Percentiles rank a stretch among this genome's conserved stretches.
Evolutionary conservation across 2,329 filamentous ascomycete species (phyloP).

Genomic region (Exophiala xenobiotica): DNA sequence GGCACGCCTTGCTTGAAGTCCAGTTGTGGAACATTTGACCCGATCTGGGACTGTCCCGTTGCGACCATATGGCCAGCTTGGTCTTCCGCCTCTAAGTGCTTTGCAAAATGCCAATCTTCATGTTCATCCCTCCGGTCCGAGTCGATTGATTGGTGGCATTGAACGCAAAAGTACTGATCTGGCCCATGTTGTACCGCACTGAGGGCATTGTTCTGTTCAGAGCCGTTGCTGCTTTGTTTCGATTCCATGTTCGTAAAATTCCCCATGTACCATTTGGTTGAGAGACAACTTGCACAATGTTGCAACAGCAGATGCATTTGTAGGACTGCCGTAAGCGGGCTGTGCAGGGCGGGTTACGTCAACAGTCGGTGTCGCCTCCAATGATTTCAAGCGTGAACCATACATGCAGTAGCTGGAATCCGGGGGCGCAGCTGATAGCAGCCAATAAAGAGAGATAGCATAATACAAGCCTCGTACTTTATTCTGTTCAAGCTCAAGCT

Average conservation of each 20-base stretch:
- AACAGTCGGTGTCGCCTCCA: too few species aligned
- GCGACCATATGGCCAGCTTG: constrained; percentile 15
- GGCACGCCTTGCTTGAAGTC: background rate
- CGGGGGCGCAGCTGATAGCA: too few species aligned
- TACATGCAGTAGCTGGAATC: too few species aligned
- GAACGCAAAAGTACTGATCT: constrained; percentile 54
- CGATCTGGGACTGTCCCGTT: background rate
- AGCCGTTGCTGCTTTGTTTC: background rate
- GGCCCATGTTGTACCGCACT: constrained; percentile 28
- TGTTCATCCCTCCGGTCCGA: constrained; percentile 68
- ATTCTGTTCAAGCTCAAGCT: too few species aligned
- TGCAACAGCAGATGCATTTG: background rate
- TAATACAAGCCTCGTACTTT: too few species aligned
- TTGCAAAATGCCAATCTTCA: constrained; percentile 89
- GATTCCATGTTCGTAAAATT: background rate
- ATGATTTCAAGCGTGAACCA: too few species aligned
- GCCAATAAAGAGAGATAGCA: too few species aligned
- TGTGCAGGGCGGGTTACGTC: background rate
- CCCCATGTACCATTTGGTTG: background rate
- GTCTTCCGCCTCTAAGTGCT: constrained; percentile 72
- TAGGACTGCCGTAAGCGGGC: background rate
- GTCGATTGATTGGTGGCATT: constrained; percentile 62
- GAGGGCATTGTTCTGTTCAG: constrained; percentile 27
- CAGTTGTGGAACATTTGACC: background rate
- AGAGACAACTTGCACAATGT: background rate